phyloP scores from a whole-genome alignment of 1,139 yeast species.

The Cylindricascospora bacillispora region DNA sequence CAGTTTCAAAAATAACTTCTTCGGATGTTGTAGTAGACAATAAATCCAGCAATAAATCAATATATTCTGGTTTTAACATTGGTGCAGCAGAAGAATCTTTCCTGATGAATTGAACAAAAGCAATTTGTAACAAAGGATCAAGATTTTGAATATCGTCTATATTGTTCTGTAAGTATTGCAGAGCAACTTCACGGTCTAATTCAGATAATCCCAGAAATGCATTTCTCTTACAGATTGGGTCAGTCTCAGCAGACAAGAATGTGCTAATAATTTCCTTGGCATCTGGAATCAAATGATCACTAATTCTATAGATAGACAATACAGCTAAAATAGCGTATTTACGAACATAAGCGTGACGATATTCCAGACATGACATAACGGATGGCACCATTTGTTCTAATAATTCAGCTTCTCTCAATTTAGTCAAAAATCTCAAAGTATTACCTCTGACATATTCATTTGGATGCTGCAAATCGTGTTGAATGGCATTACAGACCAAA shows the following conservation, averaged over 20 bases:
- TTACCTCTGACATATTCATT: conserved; percentile 95
- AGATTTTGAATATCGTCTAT: conserved; percentile 48
- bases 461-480: conserved; percentile 95
- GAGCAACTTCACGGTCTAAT: conserved; percentile 74
- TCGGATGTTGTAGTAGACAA: conserved; percentile 57
- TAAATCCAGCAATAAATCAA: conserved; percentile 59
- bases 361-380: conserved; percentile 81
- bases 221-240: conserved; percentile 89
- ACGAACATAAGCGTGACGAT: conserved; percentile 95
- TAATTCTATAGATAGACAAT: conserved; percentile 66
- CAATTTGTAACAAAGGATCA: conserved; percentile 79
- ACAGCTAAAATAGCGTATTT: conserved; percentile 94
- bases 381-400: conserved; percentile 93
- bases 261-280: conserved; percentile 73
- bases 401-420: conserved; percentile 83
- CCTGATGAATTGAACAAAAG: conserved; percentile 84
- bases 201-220: conserved; percentile 84
- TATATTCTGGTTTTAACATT: conserved; percentile 55
- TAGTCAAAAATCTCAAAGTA: conserved; percentile 81
- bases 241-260: conserved; percentile 72
- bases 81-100: conserved; percentile 59
- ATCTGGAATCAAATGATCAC: conserved; percentile 85
- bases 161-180: conserved; percentile 66
- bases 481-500: conserved; percentile 93
- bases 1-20: conserved; percentile 86